Conservation (phyloP, 2,329 filamentous ascomycete genomes). For the Fusarium pseudonygamai region DNA sequence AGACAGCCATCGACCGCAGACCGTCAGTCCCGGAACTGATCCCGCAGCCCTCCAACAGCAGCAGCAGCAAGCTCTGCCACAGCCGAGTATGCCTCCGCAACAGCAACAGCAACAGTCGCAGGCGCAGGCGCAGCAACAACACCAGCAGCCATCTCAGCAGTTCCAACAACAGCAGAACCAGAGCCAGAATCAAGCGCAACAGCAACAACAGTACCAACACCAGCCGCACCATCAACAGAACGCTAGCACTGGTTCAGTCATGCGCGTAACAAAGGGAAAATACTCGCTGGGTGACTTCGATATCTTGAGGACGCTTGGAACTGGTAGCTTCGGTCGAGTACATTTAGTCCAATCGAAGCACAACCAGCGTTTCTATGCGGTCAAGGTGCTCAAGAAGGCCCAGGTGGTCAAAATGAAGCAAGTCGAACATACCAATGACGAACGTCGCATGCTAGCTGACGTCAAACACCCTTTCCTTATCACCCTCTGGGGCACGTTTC, state of each 20-base stretch:
- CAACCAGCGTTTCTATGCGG: slow-evolving; percentile 96
- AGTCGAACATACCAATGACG: slow-evolving; percentile 98
- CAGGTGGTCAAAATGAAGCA: slow-evolving; percentile 99
- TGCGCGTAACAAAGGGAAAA: slow-evolving; percentile 91
- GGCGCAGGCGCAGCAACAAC: slow-evolving; percentile 43
- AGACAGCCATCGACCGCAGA: slow-evolving; percentile 43
- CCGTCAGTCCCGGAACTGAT: slow-evolving; percentile 52
- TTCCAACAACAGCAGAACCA: slow-evolving; percentile 32
- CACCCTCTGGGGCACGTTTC: slow-evolving; percentile 98
- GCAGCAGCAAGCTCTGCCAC: slow-evolving; percentile 47
- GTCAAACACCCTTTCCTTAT: slow-evolving; percentile 98
- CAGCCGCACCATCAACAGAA: slow-evolving; percentile 48
- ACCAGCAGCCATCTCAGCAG: slow-evolving; percentile 25
- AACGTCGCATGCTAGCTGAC: slow-evolving; percentile 92
- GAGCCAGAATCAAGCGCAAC: slow-evolving; percentile 24
- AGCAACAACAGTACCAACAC: slow-evolving; percentile 41
- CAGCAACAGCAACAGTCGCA: slow-evolving; percentile 39
- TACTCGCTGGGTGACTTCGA: slow-evolving; percentile 93
- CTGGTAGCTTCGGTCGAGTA: slow-evolving; percentile 95
- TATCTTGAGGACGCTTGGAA: slow-evolving; percentile 90
- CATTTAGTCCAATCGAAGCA: slow-evolving; percentile 98
- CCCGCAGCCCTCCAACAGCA: slow-evolving; percentile 50
- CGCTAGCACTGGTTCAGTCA: slow-evolving; percentile 49
- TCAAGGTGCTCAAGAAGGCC: slow-evolving; percentile 98
- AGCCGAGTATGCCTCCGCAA: slow-evolving; percentile 45